Base-by-base conservation (phyloP, 2,329 filamentous ascomycete species). In the Beauveria sp. region DNA sequence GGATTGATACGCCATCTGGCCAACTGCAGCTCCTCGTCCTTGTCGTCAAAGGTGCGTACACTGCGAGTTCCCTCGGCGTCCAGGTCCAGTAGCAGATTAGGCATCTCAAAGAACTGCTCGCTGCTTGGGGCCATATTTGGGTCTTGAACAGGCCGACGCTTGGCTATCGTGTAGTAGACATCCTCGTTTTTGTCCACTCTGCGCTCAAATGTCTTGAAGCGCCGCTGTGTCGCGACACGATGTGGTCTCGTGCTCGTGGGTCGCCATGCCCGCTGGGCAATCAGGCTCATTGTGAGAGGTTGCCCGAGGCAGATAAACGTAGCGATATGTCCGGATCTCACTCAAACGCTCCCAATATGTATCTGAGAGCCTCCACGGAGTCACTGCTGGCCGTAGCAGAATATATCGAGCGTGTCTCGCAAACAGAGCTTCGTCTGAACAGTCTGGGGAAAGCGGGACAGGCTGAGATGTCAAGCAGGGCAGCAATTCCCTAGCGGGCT, bases 1-100 rank as follows among this genome's bases (percentile, higher is more conserved):
- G 65, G 66, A 42, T 67, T 62, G 10, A 63, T 50, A 34, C 55
- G 66, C 73, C 74, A 79, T 61, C 64, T 69, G 20, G 63, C 66
- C 45, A 43, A 50, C 63, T 73, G 70, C 3, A 57, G 64, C n/a
- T 65, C 67, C 59, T 77, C 77, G 50, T 79, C 72, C 5, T 66
- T 64, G 3, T 73, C 65, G 51, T 75, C 70, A 60, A 71, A 77
- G 2, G 70, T 67, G 31, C 80, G 78, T 45, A 83, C 80, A 52
- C 73, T 69, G 1, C 67, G 71, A 64, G 68, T 77, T 22, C 77
- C 74, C 63, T 79, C 75, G 50, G 79, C 78, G 65, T 84, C 82
- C 45, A 85, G 78, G 62, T 85, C 80, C 45, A 85, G 73, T 3
- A 83, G 68, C 12, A 79, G 64, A 20, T 74, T 60, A 14, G 78